Conservation (phyloP, 352 stramenopile species). For the Globisporangium middletonii region DNA sequence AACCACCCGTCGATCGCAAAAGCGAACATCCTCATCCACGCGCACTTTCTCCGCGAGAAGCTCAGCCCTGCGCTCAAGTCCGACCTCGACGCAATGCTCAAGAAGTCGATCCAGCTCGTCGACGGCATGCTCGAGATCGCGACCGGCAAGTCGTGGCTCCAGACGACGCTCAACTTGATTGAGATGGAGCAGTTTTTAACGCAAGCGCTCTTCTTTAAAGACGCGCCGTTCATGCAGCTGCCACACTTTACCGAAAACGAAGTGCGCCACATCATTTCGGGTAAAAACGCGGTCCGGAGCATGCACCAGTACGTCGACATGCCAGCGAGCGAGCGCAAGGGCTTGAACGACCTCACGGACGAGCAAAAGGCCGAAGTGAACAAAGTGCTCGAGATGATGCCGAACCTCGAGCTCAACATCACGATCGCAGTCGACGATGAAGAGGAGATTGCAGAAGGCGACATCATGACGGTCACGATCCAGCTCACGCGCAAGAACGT, state of each 20-base stretch:
- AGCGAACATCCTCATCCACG: conserved; percentile 91
- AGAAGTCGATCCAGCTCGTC: conserved; percentile 91
- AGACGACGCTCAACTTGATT: conserved; percentile 95
- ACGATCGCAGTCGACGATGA: conserved; percentile 89
- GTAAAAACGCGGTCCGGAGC: conserved; percentile 88
- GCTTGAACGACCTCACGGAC: conserved; percentile 87
- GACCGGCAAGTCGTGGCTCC: conserved; percentile 93
- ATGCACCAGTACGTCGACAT: conserved; percentile 94
- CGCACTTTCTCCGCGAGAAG: conserved; percentile 91
- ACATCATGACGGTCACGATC: conserved; percentile 98
- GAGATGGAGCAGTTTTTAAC: conserved; percentile 97
- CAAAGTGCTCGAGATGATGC: conserved; percentile 91
- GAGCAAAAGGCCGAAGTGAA: conserved; percentile 92
- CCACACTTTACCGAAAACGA: conserved; percentile 87
- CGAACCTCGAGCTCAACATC: conserved; percentile 90
- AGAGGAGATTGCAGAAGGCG: conserved; percentile 96
- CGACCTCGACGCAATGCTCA: conserved; percentile 96
- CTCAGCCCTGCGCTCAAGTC: conserved; percentile 54
- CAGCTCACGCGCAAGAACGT: conserved; percentile 97
- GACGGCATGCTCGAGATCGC: conserved; percentile 99
- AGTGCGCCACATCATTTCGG: conserved; percentile 89
- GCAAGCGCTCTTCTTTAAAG: conserved; percentile 95
- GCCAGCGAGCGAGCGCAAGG: conserved; percentile 90
- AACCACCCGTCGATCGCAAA: conserved; percentile 84
- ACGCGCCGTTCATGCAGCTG: conserved; percentile 89